These are phyloP conservation scores for Leishmania tarentolae DNA, from an alignment of 208 protist species.

Conservation along the genomic window DNA sequence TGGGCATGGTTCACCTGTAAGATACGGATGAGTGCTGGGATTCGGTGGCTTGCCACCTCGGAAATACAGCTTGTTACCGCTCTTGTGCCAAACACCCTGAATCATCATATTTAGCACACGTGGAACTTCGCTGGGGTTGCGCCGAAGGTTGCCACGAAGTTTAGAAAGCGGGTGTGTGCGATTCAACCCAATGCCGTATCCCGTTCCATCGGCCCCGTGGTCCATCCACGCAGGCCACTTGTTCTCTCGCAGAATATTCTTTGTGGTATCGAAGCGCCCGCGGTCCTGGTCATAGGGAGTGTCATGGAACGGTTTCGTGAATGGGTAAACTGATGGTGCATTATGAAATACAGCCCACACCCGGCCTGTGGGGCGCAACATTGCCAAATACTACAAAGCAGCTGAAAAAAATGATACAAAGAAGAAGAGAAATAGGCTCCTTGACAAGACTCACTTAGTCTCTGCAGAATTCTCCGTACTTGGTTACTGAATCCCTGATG, in stretches of 20 bases:
- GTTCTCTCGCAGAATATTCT: constrained; percentile 35
- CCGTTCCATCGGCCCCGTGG: constrained; percentile 82
- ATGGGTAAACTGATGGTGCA: constrained; percentile 84
- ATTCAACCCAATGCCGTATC: constrained; percentile 86
- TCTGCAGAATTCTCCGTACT: not conserved
- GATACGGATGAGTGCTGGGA: constrained; percentile 84
- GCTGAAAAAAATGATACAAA: constrained; percentile 6
- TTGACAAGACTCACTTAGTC: not conserved
- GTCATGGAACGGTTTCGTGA: constrained; percentile 87
- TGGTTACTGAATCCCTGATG: not conserved
- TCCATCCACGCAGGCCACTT: constrained; percentile 90
- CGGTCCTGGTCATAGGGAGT: constrained; percentile 87
- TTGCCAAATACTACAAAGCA: not conserved
- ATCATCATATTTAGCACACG: constrained; percentile 90
- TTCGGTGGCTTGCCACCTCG: constrained; percentile 89
- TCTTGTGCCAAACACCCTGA: constrained; percentile 92
- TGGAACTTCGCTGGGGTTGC: constrained; percentile 59
- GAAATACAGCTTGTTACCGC: constrained; percentile 88
- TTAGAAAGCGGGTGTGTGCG: constrained; percentile 81
- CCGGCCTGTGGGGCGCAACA: constrained; percentile 22
- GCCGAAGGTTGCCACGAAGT: constrained; percentile 75
- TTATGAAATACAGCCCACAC: constrained; percentile 79
- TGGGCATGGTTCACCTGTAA: constrained; percentile 90
- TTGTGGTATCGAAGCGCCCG: constrained; percentile 54
- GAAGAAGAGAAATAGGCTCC: not conserved